Base-by-base conservation (phyloP, 2,329 filamentous ascomycete species). In the Hypoxylon sp. region DNA sequence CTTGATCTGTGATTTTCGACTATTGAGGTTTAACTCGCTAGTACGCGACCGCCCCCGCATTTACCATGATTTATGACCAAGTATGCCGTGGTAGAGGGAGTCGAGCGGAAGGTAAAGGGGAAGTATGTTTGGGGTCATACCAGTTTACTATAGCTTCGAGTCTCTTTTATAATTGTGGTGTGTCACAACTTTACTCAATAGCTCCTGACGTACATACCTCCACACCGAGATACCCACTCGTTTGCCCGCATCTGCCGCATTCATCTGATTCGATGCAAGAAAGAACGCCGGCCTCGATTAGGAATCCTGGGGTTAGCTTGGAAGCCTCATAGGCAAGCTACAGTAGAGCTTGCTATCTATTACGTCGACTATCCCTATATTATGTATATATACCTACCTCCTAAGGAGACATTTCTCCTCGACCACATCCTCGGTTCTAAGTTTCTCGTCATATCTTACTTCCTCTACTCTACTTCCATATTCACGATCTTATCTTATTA, bases 161-260 rank as follows among this genome's bases (percentile, higher is more conserved):
- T 48, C 46, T 59, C 13, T 48, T 22, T 34, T 32, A 24, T 51
- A 24, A 51, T 60, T 11, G 15, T 43, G 30, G 32, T 17, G 19
- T 32, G 20, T 19, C 19, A 3, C 51, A 32, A 10, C 43, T 48
- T 30, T 26, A 32, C 2, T 5, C n/a, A 49, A 19, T 22, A n/a
- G 37, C 37, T 20, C 43, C 53, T 53, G 56, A 64, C 52, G 48
- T 56, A 54, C 7, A 48, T 20, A 24, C 48, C 32, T 58, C 61
- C 51, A 53, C 52, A 44, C 39, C 41, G 26, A 28, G 15, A n/a
- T 30, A 17, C 43, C 51, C 26, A 30, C 41, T 30, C 24, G 19
- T 17, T 24, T 13, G 46, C 39, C 46, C 39, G 55, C 19, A 34
- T 47, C 22, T 26, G 19, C 47, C 24, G 39, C 30, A 22, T 43